Conservation (phyloP, 192 early-diverging fungal species). For the Backusella tuberculispora region DNA sequence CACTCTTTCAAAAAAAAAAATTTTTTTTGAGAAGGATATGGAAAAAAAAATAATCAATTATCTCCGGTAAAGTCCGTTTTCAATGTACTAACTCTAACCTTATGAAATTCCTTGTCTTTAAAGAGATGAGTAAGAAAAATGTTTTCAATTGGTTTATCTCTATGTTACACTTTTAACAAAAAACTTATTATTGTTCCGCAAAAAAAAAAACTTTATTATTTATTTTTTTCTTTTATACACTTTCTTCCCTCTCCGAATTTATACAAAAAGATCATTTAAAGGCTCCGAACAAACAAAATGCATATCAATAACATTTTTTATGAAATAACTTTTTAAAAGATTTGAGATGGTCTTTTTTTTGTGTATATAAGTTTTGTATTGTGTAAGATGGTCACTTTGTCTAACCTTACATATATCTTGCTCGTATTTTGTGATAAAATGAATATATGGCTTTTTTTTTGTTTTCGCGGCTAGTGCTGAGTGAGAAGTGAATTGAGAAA, state of each 20-base stretch:
- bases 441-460: background rate
- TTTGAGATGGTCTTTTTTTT: background rate
- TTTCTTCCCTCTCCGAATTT: background rate
- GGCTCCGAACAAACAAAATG: constrained; percentile 10
- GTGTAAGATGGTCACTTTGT: background rate
- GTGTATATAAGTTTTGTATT: background rate
- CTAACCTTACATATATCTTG: background rate
- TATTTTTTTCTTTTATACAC: background rate
- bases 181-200: constrained; percentile 9
- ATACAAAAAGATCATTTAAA: constrained; percentile 4
- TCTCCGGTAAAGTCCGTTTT: constrained; percentile 12
- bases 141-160: constrained; percentile 6
- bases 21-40: background rate
- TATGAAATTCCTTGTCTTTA: constrained; percentile 15
- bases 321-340: background rate
- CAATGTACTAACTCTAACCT: constrained; percentile 12
- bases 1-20: constrained; percentile 7
- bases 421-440: background rate
- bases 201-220: constrained; percentile 5
- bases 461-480: background rate
- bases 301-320: background rate
- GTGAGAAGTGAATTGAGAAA: background rate
- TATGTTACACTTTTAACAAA: constrained; percentile 16
- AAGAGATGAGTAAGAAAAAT: background rate
- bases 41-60: background rate